Conservation (phyloP, 1,284 basidiomycete species). For the Fomitopsis schrenkii region DNA sequence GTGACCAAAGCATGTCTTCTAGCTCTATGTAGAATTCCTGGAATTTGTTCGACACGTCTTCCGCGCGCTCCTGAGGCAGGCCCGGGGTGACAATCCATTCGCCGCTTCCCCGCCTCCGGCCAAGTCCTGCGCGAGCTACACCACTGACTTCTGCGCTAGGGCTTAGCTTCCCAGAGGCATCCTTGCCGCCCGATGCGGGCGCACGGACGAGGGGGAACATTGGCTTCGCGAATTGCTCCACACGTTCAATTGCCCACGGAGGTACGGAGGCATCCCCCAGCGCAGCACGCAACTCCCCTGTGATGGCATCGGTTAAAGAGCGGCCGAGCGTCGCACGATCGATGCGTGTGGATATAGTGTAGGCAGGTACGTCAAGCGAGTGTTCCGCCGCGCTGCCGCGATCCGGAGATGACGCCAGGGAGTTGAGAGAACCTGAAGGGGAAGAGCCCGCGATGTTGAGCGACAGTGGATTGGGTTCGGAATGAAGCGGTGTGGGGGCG, state of each 20-base stretch:
- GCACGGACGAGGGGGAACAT: constrained; percentile 16
- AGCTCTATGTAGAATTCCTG: constrained; percentile 73
- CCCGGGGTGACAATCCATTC: constrained; percentile 2
- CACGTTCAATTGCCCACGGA: constrained; percentile 62
- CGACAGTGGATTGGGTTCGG: constrained; percentile 16
- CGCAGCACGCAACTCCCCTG: constrained; percentile 51
- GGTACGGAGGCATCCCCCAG: constrained; percentile 39
- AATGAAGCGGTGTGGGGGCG: constrained; percentile 27
- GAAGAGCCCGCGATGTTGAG: constrained; percentile 5
- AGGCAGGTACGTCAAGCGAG: constrained; percentile 49
- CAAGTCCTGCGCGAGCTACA: neutral
- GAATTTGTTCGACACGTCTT: constrained; percentile 50
- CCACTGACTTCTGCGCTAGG: neutral
- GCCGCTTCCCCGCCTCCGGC: neutral
- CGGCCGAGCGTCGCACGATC: constrained; percentile 55
- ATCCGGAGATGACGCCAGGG: neutral
- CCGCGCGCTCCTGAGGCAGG: constrained; percentile 3
- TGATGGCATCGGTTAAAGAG: constrained; percentile 54
- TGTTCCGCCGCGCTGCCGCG: constrained; percentile 1
- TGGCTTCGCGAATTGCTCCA: constrained; percentile 46
- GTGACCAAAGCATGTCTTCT: constrained; percentile 45
- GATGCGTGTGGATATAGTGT: constrained; percentile 52
- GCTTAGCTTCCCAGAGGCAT: neutral
- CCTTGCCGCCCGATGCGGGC: neutral
- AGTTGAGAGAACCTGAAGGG: neutral